Base-by-base conservation (phyloP, 148 eudicot species). In the Spergularia bocconei region DNA sequence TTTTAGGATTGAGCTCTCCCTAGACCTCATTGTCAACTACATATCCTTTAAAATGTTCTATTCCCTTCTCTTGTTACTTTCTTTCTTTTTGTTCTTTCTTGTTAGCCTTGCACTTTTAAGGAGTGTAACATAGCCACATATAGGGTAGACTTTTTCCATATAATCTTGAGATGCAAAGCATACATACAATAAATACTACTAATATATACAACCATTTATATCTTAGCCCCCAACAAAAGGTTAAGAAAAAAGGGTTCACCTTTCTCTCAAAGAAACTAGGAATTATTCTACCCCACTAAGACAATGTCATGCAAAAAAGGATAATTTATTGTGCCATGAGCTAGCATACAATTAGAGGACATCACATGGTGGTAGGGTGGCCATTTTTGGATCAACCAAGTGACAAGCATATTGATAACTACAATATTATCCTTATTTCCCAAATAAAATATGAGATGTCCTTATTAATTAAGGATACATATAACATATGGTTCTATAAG, bases 351-450 rank as follows among this genome's bases (percentile, higher is more conserved):
- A 53, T 13, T 53, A 79, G 63, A 75, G 60, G 74, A 63, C 65
- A 59, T 63, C 80, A 69, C 75, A 73, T 79, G 78, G 82, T 79
- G 75, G 80, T 83, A 69, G 75, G 65, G 64, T 69, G 72, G 69
- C 71, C 38, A 62, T 39, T 39, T 77, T 59, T 50, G 72, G 61
- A 69, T 77, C 74, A 77, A 57, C 66, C 48, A 63, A n/a, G 59
- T 71, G 59, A 58, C 67, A 66, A 73, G 55, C 67, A 73, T 58
- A 55, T 72, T 78, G 80, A 71, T 48, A 71, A 65, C 76, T 78
- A 54, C 72, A 15, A 33, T 60, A 11, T 11, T 51, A 25, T 36
- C 61, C 54, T 47, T 68, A 69, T 41, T 48, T 20, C 62, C 48
- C 4, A 41, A 72, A 19, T 74, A 51, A 51, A 17, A 29, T 14